Percentiles rank a stretch among this genome's conserved stretches.
Conservation (phyloP, 2,329 filamentous ascomycete species). For the Ophiocordyceps camponoti-floridani region DNA sequence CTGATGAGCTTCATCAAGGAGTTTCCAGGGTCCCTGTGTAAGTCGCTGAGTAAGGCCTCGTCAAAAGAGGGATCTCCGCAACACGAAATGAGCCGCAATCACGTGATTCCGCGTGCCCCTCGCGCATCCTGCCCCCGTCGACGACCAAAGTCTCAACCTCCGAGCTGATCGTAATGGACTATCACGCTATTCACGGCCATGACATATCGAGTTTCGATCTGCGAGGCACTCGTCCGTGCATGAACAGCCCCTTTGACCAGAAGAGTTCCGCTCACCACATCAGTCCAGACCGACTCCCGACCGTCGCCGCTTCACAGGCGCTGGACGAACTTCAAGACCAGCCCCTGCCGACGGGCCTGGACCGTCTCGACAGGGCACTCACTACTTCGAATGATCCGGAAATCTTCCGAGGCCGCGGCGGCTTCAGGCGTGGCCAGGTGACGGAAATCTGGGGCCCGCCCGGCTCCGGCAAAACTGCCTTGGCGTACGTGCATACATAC, state of each 20-base stretch:
- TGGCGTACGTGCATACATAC: constrained; percentile 38
- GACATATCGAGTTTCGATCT: constrained; percentile 44
- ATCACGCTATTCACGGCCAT: constrained; percentile 38
- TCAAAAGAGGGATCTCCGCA: too few species aligned
- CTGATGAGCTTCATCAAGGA: not conserved
- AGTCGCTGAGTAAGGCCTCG: not conserved
- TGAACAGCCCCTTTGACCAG: too few species aligned
- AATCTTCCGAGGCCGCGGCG: constrained; percentile 25
- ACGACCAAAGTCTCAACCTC: not conserved
- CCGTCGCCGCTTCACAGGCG: constrained; percentile 57
- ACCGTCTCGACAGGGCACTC: constrained; percentile 31
- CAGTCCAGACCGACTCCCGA: constrained; percentile 60
- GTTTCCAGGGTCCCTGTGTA: not conserved
- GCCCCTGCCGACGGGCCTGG: constrained; percentile 37
- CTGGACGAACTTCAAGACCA: constrained; percentile 40
- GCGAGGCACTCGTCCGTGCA: constrained; percentile 25
- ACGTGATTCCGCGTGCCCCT: constrained; percentile 4
- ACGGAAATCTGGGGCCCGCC: constrained; percentile 81
- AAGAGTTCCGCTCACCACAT: too few species aligned
- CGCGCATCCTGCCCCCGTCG: not conserved
- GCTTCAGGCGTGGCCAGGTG: constrained; percentile 58
- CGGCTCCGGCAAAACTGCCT: constrained; percentile 66
- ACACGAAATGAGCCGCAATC: not conserved
- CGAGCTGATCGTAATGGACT: constrained; percentile 16
- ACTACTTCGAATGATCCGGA: too few species aligned